A percentile compares a stretch with the other conserved stretches of the same genome.
phyloP scores from a whole-genome alignment of 2,329 filamentous ascomycete genomes.

The Colletotrichum costaricense region DNA sequence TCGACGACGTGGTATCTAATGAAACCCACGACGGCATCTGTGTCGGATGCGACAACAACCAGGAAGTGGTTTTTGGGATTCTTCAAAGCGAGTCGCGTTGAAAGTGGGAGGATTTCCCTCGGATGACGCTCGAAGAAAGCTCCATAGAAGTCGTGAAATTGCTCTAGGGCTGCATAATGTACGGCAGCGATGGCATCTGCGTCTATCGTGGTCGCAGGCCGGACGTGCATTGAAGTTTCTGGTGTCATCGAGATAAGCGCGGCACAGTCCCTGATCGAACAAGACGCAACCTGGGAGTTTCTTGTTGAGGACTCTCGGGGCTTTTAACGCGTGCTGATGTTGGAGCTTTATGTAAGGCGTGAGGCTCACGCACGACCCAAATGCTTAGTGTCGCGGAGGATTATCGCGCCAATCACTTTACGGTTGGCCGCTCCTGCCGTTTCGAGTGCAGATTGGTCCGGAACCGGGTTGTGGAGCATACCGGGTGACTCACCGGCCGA shows the following conservation, averaged over 20 bases:
- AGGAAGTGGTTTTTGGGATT: constrained; percentile 20
- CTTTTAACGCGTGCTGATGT: not conserved
- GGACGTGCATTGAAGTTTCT: not conserved
- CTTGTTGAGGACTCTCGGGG: not conserved
- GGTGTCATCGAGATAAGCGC: not conserved
- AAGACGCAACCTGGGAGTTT: not conserved
- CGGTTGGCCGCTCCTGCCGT: not conserved
- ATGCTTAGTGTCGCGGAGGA: not conserved
- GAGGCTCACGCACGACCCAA: too few species aligned
- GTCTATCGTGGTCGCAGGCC: constrained; percentile 30
- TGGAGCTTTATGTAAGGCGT: not conserved
- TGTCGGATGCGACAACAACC: constrained; percentile 17
- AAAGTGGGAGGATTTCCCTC: constrained; percentile 18
- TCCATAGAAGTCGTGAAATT: constrained; percentile 37
- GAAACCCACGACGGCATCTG: constrained; percentile 31
- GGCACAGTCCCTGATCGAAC: not conserved
- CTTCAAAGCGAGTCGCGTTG: constrained; percentile 20
- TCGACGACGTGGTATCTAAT: constrained; percentile 30
- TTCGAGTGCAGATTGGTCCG: not conserved
- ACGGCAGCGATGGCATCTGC: constrained; percentile 28
- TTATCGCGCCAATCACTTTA: not conserved
- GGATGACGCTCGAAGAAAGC: constrained; percentile 36
- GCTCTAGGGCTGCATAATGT: constrained; percentile 37
- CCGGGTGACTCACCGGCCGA: not conserved
- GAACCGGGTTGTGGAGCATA: not conserved